Evolutionary conservation across 306 rosid genomes (phyloP).

Genomic region (Vigna trinervia): DNA sequence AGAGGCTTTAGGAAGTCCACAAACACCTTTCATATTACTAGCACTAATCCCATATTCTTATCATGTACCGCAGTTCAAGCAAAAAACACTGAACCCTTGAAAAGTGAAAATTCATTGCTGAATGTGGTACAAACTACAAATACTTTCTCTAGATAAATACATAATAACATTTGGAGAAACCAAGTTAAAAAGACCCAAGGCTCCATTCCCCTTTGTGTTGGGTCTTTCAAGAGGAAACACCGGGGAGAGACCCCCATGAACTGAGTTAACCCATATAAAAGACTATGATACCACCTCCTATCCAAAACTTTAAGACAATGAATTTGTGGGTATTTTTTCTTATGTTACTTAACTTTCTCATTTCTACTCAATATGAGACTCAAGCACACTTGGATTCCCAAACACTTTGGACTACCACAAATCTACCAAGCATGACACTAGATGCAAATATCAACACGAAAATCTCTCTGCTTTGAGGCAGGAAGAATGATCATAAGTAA

Average conservation of each 20-base stretch:
- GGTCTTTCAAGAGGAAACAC: too few species aligned
- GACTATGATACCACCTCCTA: too few species aligned
- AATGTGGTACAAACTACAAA: background rate
- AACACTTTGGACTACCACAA: too few species aligned
- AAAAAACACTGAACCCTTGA: background rate
- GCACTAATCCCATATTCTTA: background rate
- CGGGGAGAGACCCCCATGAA: too few species aligned
- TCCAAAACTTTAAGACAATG: too few species aligned
- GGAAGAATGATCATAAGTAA: background rate
- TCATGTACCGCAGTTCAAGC: background rate
- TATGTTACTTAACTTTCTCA: too few species aligned
- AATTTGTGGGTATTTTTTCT: too few species aligned
- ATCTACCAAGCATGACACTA: background rate
- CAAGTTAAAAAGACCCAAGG: slow-evolving; percentile 8
- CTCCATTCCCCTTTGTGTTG: background rate
- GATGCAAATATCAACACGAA: background rate
- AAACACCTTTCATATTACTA: background rate
- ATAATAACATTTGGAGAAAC: slow-evolving; percentile 14
- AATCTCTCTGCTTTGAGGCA: background rate
- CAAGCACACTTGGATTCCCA: too few species aligned
- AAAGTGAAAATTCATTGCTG: background rate
- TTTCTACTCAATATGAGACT: too few species aligned
- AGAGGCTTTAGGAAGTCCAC: background rate
- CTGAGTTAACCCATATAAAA: too few species aligned
- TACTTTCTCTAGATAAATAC: slow-evolving; percentile 11